phyloP scores from a whole-genome alignment of 2,329 filamentous ascomycete species.

The Raffaelea albimanens region DNA sequence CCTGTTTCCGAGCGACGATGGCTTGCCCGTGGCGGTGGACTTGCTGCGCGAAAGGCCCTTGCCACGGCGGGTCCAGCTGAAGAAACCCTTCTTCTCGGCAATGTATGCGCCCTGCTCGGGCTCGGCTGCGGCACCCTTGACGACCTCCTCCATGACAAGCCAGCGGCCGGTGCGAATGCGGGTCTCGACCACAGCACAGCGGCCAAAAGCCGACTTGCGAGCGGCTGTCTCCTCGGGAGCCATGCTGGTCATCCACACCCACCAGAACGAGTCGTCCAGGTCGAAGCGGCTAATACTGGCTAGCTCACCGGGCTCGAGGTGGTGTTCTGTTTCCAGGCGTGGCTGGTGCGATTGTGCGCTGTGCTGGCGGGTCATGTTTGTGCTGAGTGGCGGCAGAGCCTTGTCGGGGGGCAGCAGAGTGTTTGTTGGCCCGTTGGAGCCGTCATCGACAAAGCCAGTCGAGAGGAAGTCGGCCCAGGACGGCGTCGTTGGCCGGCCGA shows the following conservation, averaged over 20 bases:
- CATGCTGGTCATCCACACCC: constrained; percentile 98
- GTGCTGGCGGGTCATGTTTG: constrained; percentile 53
- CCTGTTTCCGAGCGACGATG: no score
- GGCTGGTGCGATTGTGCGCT: constrained; percentile 81
- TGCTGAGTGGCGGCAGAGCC: constrained; percentile 74
- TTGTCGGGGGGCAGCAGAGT: constrained; percentile 86
- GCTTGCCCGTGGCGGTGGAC: constrained; percentile 4
- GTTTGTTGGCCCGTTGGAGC: constrained; percentile 51
- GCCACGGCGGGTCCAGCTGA: constrained; percentile 71
- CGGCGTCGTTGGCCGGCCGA: constrained; percentile 81
- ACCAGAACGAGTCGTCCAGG: constrained; percentile 96
- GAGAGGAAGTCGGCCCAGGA: constrained; percentile 98
- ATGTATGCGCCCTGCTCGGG: constrained; percentile 81
- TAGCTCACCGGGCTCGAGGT: constrained; percentile 82
- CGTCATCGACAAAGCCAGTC: constrained; percentile 77
- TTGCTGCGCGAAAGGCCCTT: constrained; percentile 57
- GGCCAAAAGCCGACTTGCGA: constrained; percentile 86
- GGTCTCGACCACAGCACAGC: constrained; percentile 88
- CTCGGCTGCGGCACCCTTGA: constrained; percentile 83
- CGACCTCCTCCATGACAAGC: constrained; percentile 93
- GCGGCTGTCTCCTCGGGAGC: constrained; percentile 78
- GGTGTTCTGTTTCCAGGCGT: constrained; percentile 55
- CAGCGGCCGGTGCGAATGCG: constrained; percentile 71
- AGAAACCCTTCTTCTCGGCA: constrained; percentile 90
- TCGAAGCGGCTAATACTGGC: constrained; percentile 82